Base-by-base conservation (phyloP, 805 yeast genomes). In the Zygoascus ofunaensis region DNA sequence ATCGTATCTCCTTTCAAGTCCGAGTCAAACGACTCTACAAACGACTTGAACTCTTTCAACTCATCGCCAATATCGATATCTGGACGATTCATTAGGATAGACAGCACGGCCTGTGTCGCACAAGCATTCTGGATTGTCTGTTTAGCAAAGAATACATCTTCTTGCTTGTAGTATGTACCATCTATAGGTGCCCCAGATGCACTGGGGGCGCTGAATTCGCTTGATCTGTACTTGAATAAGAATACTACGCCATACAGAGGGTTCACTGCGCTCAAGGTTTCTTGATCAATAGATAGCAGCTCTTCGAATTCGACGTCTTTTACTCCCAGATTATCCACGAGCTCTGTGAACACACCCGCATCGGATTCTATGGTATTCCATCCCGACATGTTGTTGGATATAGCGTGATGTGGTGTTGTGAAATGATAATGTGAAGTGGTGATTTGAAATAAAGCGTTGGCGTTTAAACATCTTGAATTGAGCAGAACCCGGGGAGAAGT, bases 311-410 rank as follows among this genome's bases (percentile, higher is more conserved):
- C 79, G 15, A 77, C 68, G 18, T 71, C 68, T 44, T 69, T 53
- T 22, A 77, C 76, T 8, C 74, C 74, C 35, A 80, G 62, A 23
- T 69, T 67, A 47, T 74, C 79, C n/a, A 76, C 73, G 17, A 80
- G 66, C 47, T 78, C 80, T 1, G 82, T 72, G 60, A 80, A 80
- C 5, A 80, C 77, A 3, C 82, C 79, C 0, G 82, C 80, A 57
- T 78, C 84, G 3, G 82, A 76, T 50, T 77, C 82, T 33, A 78
- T 76, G 1, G 82, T 76, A 53, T 76, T 77, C 84, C 84, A 78
- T 20, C 64, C 63, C n/a, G 63, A 57, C 48, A 42, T 44, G 37
- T 4, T 18, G n/a, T n/a, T n/a, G n/a, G n/a, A n/a, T n/a, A n/a
- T n/a, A n/a, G n/a, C n/a, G n/a, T 26, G 12, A 8, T 26, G 30